These are phyloP conservation scores for Parathielavia appendiculata DNA, from an alignment of 495 filamentous ascomycete genomes.

Conservation along the genomic window DNA sequence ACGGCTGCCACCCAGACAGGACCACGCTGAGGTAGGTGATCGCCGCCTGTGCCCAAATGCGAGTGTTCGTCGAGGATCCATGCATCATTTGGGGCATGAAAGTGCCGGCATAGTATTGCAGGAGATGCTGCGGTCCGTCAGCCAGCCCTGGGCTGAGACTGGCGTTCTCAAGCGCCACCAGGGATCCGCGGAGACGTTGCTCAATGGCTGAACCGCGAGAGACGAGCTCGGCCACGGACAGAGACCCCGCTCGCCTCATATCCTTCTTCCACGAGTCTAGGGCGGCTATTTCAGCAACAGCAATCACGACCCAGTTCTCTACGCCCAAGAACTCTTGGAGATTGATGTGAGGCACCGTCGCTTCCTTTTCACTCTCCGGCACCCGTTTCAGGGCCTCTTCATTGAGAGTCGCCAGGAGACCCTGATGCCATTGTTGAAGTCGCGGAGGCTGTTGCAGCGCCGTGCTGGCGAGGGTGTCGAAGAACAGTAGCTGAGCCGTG, in stretches of 20 bases:
- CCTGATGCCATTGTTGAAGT: constrained; percentile 37
- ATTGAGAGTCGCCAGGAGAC: constrained; percentile 29
- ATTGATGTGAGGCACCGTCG: constrained; percentile 31
- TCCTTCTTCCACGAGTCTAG: constrained; percentile 50
- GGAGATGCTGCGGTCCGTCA: constrained; percentile 10
- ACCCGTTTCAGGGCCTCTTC: constrained; percentile 16
- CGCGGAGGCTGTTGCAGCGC: constrained; percentile 37
- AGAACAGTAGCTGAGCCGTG: constrained; percentile 44
- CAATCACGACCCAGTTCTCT: constrained; percentile 45
- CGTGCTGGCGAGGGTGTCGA: constrained; percentile 49
- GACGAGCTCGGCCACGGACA: constrained; percentile 45
- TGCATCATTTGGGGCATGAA: constrained; percentile 5
- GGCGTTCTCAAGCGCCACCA: constrained; percentile 18
- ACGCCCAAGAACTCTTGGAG: constrained; percentile 41
- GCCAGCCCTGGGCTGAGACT: constrained; percentile 4
- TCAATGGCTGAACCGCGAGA: constrained; percentile 40
- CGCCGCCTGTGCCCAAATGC: constrained; percentile 46
- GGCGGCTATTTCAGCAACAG: constrained; percentile 44
- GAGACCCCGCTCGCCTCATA: constrained; percentile 36
- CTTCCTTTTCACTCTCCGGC: constrained; percentile 18
- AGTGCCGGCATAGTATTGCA: constrained; percentile 10
- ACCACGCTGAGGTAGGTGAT: constrained; percentile 48
- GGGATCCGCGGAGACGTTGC: constrained; percentile 26
- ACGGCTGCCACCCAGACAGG: constrained; percentile 51
- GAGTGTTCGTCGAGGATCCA: constrained; percentile 20